Evolutionary conservation across 805 yeast genomes (phyloP), one percentile per base, ranked within the genome.

Genomic region (Komagataella phaffii): DNA sequence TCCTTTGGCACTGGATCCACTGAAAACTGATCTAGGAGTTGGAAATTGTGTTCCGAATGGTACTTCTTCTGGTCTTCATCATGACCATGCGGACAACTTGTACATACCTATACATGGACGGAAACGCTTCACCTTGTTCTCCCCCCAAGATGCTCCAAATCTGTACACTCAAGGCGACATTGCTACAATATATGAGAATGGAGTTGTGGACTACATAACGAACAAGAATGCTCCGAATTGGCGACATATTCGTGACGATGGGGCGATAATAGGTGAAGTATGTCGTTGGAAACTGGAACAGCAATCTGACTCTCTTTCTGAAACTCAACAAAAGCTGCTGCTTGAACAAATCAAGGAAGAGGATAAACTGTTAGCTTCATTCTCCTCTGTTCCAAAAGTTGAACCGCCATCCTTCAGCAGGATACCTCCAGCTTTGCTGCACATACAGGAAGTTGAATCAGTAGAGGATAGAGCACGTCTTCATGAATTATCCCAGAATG

Each of bases 51-150:
- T 83, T 0, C 84, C 88, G 1, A 75, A 77, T 1, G 84, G 83
- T 1, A 70, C 81, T 0, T 81, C 88, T 0, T 81, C 89, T 1
- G 91, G 91, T 0, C 65, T 85, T 10, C 91, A 85, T 58, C 91
- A 85, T 61, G 91, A 85, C 61, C 90, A 84, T 64, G 87, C 90
- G 1, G 90, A 84, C 60, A 85, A 85, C 58, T 65, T 85, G 43
- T 85, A 85, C 60, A 69, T 84, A 3, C 76, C 85, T 1, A 60
- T 79, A 1, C 64, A 72, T 24, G 93, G 91, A 0, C 60, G 57
- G 6, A 85, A 85, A 58, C 61, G 89, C 54, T 85, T 85, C 62
- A 83, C 90, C 0, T 58, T 85, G 5, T 83, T 74, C 59, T 69
- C 82, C 4, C 91, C 93, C 1, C 66, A 67, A 23, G 85, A 80